phyloP scores from a whole-genome alignment of 2,329 filamentous ascomycete species.

The Teratosphaeria viscida region DNA sequence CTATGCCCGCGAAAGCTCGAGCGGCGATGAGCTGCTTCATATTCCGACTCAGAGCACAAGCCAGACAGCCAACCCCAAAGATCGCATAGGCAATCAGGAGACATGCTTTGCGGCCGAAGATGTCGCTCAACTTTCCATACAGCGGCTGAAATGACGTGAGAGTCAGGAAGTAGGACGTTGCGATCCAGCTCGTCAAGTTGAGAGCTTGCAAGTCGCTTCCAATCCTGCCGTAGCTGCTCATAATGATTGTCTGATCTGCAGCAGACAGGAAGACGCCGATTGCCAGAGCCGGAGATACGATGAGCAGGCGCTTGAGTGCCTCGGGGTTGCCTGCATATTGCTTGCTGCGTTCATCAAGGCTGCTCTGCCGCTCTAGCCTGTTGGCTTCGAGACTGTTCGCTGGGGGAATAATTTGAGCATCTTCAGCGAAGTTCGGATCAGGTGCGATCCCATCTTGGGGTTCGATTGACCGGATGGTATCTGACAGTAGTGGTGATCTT shows the following conservation, averaged over 20 bases:
- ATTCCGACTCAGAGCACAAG: slow-evolving; percentile 52
- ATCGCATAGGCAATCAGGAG: slow-evolving; percentile 54
- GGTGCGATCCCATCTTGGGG: slow-evolving; percentile 19
- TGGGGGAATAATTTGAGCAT: slow-evolving; percentile 4
- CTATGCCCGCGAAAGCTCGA: slow-evolving; percentile 53
- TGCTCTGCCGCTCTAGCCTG: slow-evolving; percentile 28
- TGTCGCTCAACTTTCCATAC: slow-evolving; percentile 60
- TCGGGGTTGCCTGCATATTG: slow-evolving; percentile 39
- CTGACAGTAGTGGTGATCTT: slow-evolving; percentile 16
- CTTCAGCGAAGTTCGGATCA: slow-evolving; percentile 5
- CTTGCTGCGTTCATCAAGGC: slow-evolving; percentile 19
- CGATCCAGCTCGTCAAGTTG: slow-evolving; percentile 67
- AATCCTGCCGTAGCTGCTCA: slow-evolving; percentile 69
- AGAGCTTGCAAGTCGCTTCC: slow-evolving; percentile 65
- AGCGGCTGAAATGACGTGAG: slow-evolving; percentile 65
- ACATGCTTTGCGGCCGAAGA: slow-evolving; percentile 58
- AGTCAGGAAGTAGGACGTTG: slow-evolving; percentile 61
- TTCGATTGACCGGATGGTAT: slow-evolving; percentile 13
- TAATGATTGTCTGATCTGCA: slow-evolving; percentile 65
- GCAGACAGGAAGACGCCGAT: slow-evolving; percentile 62
- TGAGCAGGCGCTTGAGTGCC: slow-evolving; percentile 41
- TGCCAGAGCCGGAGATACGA: slow-evolving; percentile 51
- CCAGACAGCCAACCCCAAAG: slow-evolving; percentile 54
- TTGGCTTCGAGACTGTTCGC: slow-evolving; percentile 15
- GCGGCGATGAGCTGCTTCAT: slow-evolving; percentile 58